Base-by-base conservation (phyloP, 805 yeast genomes). In the Candida awuae region DNA sequence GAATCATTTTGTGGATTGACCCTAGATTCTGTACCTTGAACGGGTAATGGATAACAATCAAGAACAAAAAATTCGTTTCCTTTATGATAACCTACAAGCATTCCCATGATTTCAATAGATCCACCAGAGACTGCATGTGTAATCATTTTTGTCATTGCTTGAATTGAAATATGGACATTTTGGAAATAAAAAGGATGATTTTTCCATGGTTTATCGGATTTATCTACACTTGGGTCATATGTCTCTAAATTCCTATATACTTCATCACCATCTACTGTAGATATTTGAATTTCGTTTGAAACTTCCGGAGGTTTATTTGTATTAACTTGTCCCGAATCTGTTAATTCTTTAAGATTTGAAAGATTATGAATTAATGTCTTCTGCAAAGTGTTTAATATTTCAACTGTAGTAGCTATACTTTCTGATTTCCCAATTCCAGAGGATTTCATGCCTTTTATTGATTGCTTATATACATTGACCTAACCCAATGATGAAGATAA, bases 1-100 rank as follows among this genome's bases (percentile, higher is more conserved):
- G 94, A 94, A 54, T 90, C 97, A 14, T 79, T 77, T 53, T 84
- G 87, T 0, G 97, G 97, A 59, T 92, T 92, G 25, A 90, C 98
- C 35, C 97, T 60, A 0, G 96, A 85, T 56, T 92, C 97, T 0
- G 97, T 88, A 1, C 97, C 97, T 56, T 84, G 90, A 2, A 90
- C 97, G 0, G 97, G 97, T 28, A 92, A 62, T 12, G 87, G 79
- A 57, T 82, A 90, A 8, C 79, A 80, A 57, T 90, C 96, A 68
- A 77, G 69, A 2, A 92, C 82, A 2, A 82, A 70, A 42, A 87
- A 70, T 6, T 66, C 65, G 18, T 70, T 61, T 15, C 66, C 61
- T 6, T 65, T 67, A 12, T 73, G 63, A 8, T 83, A 71, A 1
- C 98, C 97, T 0, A 88, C 74, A 58, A 90, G 67, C 83, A 88